Base-by-base conservation (phyloP, 768 basidiomycete genomes). In the Serendipita sp. region DNA sequence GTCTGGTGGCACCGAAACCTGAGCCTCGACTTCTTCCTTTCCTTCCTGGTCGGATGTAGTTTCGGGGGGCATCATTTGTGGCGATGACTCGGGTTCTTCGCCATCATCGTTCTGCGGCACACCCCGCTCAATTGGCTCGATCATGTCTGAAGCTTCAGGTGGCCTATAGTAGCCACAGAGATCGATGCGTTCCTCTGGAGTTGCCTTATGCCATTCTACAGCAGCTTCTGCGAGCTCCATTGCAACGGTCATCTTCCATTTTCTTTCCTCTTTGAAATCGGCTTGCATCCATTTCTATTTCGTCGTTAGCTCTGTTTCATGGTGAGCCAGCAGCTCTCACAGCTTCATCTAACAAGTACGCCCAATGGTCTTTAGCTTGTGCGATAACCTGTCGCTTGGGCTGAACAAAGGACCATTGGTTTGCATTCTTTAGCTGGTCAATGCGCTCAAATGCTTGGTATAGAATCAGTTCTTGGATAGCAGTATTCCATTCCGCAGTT, bases 331-430 rank as follows among this genome's bases (percentile, higher is more conserved):
- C 8, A 56, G 32, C 34, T 76, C 81, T 69, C 64, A 90, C 91
- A 92, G 97, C 92, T 75, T 99, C 96, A 67, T 98, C 95, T 73
- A 99, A 75, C 38, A 99, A 78, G 74, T 93, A 89, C 72, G 98
- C 96, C 91, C 91, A 94, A 71, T 97, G 92, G 0, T 86, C 83
- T 75, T 94, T 96, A 2, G 78, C 76, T 66, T 89, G 80, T 36
- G 28, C 28, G 10, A 60, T 60, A 10, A 60, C 56, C 71, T 94
- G 90, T 74, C 93, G 95, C 75, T 95, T 97, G 8, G 93, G 92
- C 71, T 99, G 96, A 63, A 95, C 78, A 70, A 95, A 90, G 68
- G 88, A 88, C 95, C 96, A 99, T 41, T 83, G 78, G 2, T 85
- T 85, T 10, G 80, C 81, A 32, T 82, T 80, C 73, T 96, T 94